phyloP scores from a whole-genome alignment of 805 yeast species.

The Lipomyces lipofer region DNA sequence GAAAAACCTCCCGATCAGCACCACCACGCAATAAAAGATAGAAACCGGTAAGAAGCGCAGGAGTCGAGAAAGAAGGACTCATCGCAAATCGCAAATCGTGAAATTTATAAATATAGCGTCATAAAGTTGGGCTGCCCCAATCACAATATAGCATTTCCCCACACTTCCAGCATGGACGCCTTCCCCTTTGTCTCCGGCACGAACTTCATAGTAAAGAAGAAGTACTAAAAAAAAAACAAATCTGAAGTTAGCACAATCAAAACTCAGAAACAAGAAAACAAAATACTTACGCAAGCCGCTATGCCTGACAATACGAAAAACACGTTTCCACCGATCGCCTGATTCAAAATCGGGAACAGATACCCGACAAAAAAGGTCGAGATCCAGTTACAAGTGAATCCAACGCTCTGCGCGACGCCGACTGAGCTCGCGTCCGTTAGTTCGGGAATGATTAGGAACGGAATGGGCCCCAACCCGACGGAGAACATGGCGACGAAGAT shows the following conservation, averaged over 20 bases:
- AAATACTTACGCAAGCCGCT: conserved; percentile 47
- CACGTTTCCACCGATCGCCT: conserved; percentile 70
- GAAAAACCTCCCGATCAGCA: too few species aligned
- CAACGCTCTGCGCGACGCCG: conserved; percentile 89
- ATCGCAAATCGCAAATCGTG: too few species aligned
- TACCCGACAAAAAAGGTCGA: conserved; percentile 83
- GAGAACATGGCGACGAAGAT: conserved; percentile 84
- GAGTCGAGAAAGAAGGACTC: too few species aligned
- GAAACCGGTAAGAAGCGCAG: too few species aligned
- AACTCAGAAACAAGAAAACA: conserved; percentile 41
- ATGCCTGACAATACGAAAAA: conserved; percentile 59
- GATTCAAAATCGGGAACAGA: conserved; percentile 72
- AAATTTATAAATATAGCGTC: too few species aligned
- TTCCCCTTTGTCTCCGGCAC: conserved; percentile 81
- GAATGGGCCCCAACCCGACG: conserved; percentile 92
- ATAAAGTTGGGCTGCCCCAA: too few species aligned
- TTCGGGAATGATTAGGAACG: conserved; percentile 84
- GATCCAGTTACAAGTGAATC: conserved; percentile 87
- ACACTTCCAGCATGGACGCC: conserved; percentile 62
- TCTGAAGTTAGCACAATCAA: conserved; percentile 12
- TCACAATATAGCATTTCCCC: conserved; percentile 50
- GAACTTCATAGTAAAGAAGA: conserved; percentile 46
- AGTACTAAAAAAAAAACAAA: conserved; percentile 40
- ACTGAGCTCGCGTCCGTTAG: conserved; percentile 79
- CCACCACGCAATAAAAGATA: too few species aligned